Evolutionary conservation across 805 yeast genomes (phyloP).

Genomic region (Yarrowia sp.): DNA sequence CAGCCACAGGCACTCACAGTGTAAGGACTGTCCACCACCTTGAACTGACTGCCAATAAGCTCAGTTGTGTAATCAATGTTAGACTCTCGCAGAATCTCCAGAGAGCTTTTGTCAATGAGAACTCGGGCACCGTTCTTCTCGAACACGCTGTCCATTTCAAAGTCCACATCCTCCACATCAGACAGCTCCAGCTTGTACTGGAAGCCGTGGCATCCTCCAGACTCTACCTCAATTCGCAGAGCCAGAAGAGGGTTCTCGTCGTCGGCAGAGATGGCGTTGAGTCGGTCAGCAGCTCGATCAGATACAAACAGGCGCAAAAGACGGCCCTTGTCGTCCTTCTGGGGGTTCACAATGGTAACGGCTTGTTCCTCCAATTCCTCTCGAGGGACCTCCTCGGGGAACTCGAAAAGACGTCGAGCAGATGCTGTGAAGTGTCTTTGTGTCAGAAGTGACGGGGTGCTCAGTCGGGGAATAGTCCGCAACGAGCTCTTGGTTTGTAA

Average conservation of each 20-base stretch:
- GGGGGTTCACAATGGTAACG: constrained; percentile 34
- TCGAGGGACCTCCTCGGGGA: constrained; percentile 21
- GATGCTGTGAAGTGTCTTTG: constrained; percentile 13
- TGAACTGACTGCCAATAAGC: constrained; percentile 90
- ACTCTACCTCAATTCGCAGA: constrained; percentile 72
- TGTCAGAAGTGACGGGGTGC: neutral
- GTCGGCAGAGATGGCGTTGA: constrained; percentile 48
- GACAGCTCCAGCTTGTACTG: constrained; percentile 76
- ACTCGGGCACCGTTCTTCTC: constrained; percentile 67
- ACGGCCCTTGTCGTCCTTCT: constrained; percentile 38
- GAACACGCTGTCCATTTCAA: constrained; percentile 48
- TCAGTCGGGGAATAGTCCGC: neutral
- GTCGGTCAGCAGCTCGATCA: constrained; percentile 46
- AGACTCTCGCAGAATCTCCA: constrained; percentile 78
- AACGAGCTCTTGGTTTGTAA: neutral
- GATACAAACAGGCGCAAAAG: constrained; percentile 40
- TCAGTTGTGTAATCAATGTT: constrained; percentile 87
- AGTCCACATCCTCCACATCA: constrained; percentile 39
- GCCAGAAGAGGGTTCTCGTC: constrained; percentile 63
- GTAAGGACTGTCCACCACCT: constrained; percentile 85
- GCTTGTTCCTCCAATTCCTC: neutral
- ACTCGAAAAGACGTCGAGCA: constrained; percentile 12
- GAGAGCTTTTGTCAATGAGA: constrained; percentile 73
- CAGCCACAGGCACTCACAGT: constrained; percentile 82
- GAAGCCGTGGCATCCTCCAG: constrained; percentile 98